Evolutionary conservation across 306 rosid genomes (phyloP).

Genomic region (Dryas octopetala): DNA sequence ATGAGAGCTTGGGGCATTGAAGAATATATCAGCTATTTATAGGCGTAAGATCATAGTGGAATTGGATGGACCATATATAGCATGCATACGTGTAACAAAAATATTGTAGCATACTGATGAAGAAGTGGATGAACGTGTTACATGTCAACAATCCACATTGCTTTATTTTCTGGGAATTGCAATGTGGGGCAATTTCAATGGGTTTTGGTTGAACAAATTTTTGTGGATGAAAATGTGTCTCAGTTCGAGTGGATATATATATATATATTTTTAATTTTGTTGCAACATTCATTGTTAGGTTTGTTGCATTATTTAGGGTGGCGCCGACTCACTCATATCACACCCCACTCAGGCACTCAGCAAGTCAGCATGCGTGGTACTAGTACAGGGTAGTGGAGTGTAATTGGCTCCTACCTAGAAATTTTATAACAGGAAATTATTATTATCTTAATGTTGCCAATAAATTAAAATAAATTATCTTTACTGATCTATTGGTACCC

Average conservation of each 20-base stretch:
- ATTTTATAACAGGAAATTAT: neutral
- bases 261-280: neutral
- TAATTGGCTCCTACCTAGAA: neutral
- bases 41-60: neutral
- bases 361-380: neutral
- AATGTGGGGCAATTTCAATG: neutral
- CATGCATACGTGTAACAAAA: neutral
- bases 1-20: neutral
- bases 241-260: neutral
- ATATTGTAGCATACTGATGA: neutral
- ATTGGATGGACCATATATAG: neutral
- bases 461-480: too few species aligned
- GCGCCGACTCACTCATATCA: neutral
- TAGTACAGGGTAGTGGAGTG: neutral
- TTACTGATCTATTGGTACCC: too few species aligned
- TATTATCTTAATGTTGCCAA: too few species aligned
- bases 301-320: neutral
- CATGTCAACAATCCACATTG: neutral
- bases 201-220: neutral
- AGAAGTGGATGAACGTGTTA: neutral
- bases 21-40: slow-evolving; percentile 4
- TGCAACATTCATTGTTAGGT: neutral
- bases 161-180: neutral
- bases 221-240: neutral
- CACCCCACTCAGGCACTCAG: neutral